Base-by-base conservation (phyloP, 495 filamentous ascomycete species). In the Arthonia radiata region DNA sequence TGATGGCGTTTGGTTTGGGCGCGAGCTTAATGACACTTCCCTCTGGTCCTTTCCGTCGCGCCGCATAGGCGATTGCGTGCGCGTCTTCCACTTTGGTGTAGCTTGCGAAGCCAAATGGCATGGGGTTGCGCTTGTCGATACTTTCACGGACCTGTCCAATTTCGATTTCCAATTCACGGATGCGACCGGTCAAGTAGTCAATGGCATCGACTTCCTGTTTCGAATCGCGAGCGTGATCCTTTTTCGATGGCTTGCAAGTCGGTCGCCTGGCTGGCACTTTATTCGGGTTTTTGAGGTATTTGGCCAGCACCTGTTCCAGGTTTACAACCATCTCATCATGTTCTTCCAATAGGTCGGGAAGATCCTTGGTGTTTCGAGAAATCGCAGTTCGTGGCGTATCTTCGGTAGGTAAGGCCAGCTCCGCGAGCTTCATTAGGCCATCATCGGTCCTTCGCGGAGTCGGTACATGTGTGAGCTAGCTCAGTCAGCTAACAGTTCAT, bases 21-120 rank as follows among this genome's bases (percentile, higher is more conserved):
- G 89, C 83, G 4, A 93, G 57, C 6, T 50, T 50, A 27, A 94
- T 61, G 0, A 59, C 74, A 0, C 81, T 74, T 2, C 82, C 82
- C 25, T 76, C 59, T 3, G 75, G 76, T 34, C 74, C 69, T 49
- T 81, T 89, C 13, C 68, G 73, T 29, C 69, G 70, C 15, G 73
- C 59, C 7, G 65, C 61, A 50, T 73, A 83, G 8, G 83, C 86
- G 34, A 90, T 76, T 5, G 67, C 64, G 42, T 97, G 86, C 2
- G 89, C 81, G 24, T 83, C 73, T 18, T 68, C 60, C 27, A 94
- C 90, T 27, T 63, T 70, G 17, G 80, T 68, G 51, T 81, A 94
- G 33, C 78, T 90, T 5, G 86, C 80, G 47, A 97, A 97, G 1
- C 86, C 86, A 46, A 77, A 97, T 1, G 76, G 62, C 61, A 89